A percentile compares a stretch with the other conserved stretches of the same genome.
These are phyloP conservation scores for Blastocystis sp. DNA, from an alignment of 352 stramenopile genomes.

Conservation along the genomic window DNA sequence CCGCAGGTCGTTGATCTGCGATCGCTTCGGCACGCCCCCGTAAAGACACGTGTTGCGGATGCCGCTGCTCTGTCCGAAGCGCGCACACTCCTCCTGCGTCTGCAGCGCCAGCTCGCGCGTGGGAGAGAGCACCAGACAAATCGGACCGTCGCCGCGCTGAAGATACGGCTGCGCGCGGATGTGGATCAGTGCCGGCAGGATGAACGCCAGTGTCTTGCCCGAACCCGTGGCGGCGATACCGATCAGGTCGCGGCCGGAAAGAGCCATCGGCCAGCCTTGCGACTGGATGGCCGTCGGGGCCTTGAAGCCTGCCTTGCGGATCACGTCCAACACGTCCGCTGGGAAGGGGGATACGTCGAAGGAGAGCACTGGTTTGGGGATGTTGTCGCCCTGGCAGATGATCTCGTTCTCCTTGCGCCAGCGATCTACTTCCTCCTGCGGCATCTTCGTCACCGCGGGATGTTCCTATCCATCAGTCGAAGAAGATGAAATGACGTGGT, in stretches of 20 bases:
- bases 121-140: slow-evolving; percentile 90
- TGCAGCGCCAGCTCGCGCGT: slow-evolving; percentile 95
- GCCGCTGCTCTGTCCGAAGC: slow-evolving; percentile 87
- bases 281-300: slow-evolving; percentile 81
- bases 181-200: slow-evolving; percentile 97
- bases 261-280: slow-evolving; percentile 95
- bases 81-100: slow-evolving; percentile 96
- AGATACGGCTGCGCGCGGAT: slow-evolving; percentile 84
- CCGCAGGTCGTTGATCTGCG: slow-evolving; percentile 73
- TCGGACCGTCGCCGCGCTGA: slow-evolving; percentile 92
- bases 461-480: slow-evolving; percentile 69
- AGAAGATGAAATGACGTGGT: slow-evolving; percentile 66
- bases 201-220: slow-evolving; percentile 91
- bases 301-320: slow-evolving; percentile 88
- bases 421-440: slow-evolving; percentile 74
- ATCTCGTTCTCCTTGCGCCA: slow-evolving; percentile 86
- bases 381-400: slow-evolving; percentile 79
- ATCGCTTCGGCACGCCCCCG: slow-evolving; percentile 86
- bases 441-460: slow-evolving; percentile 81
- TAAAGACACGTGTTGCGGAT: slow-evolving; percentile 99
- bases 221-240: slow-evolving; percentile 91
- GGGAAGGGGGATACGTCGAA: slow-evolving; percentile 82
- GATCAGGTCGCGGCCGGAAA: slow-evolving; percentile 92
- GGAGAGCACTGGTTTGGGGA: slow-evolving; percentile 91
- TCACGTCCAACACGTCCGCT: slow-evolving; percentile 81